A percentile compares a stretch with the other conserved stretches of the same genome.
Evolutionary conservation across 352 stramenopile genomes (phyloP).

Genomic region (Halophytophthora polymorphica): DNA sequence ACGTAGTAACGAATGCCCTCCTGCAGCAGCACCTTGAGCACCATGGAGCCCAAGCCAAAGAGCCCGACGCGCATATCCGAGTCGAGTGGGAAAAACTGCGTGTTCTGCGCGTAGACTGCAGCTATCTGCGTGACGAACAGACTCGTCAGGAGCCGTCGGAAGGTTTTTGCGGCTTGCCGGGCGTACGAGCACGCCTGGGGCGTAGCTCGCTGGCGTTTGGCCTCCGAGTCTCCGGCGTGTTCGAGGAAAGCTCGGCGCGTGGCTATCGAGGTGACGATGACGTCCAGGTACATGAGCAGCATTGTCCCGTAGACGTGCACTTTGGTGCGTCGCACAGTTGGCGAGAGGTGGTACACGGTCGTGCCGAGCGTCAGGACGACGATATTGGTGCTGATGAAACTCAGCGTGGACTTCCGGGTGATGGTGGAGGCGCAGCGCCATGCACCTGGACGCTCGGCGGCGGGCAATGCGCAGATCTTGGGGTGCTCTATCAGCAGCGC

Average conservation of each 20-base stretch:
- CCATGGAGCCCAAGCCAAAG: conserved; percentile 12
- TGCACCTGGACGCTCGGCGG: not conserved
- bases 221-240: not conserved
- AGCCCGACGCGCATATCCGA: conserved; percentile 8
- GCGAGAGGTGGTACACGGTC: not conserved
- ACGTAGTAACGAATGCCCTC: conserved; percentile 17
- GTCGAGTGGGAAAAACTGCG: conserved; percentile 8
- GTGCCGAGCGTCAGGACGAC: not conserved
- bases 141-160: no score
- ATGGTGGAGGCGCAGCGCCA: not conserved
- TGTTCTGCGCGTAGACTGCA: conserved; percentile 18
- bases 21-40: conserved; percentile 16
- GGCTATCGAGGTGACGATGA: not conserved
- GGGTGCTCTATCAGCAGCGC: not conserved
- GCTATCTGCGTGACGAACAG: conserved; percentile 8
- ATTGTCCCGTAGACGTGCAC: not conserved
- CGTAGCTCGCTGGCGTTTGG: no score
- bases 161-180: no score
- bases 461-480: not conserved
- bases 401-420: not conserved
- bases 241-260: conserved; percentile 2
- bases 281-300: conserved; percentile 2
- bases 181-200: no score
- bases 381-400: not conserved
- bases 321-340: not conserved